Base-by-base conservation (phyloP, 2,329 filamentous ascomycete species). In the Xylaria sp. region DNA sequence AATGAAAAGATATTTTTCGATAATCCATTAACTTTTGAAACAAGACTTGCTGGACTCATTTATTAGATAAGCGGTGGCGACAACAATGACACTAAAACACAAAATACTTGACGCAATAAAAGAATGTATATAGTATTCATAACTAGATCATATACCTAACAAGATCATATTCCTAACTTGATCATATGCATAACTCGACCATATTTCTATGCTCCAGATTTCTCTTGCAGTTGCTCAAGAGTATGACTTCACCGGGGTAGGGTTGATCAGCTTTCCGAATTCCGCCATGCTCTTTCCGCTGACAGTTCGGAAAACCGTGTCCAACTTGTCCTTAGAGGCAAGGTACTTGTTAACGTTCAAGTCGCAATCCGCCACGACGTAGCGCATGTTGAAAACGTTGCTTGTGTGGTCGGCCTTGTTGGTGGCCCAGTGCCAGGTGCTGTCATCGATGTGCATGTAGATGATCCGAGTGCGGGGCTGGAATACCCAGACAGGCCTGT, bases 281-380 rank as follows among this genome's bases (percentile, higher is more conserved):
- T 49, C 46, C n/a, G 20, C 3, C 46, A 49, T 10, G 23, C 2
- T 23, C 46, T 49, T 49, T 20, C 46, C 46, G 10, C n/a, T 49
- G 46, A 49, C 46, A 23, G 46, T 23, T 23, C 23, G n/a, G 46
- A 49, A 49, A 49, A 49, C 46, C n/a, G 46, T 2, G n/a, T 49
- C 23, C 46, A 49, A 49, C 2, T 49, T 49, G 15, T 23, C 20
- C 46, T 49, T 49, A 20, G 1, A 23, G 46, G 46, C 46, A 49
- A 49, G 46, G 46, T 49, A 49, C 46, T 49, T 49, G 46, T 49
- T 49, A 18, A 49, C 46, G 46, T 49, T 49, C 46, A 49, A 20
- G 46, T 49, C 46, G 20, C 46, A 49, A 49, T 49, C 46, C n/a
- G 23, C 46, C 46, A 49, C 46, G 20, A 23, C 46, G n/a, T 49